A percentile compares a stretch with the other conserved stretches of the same genome.
Evolutionary conservation across 768 basidiomycete genomes (phyloP).

Genomic region (Boletellus ananiceps): DNA sequence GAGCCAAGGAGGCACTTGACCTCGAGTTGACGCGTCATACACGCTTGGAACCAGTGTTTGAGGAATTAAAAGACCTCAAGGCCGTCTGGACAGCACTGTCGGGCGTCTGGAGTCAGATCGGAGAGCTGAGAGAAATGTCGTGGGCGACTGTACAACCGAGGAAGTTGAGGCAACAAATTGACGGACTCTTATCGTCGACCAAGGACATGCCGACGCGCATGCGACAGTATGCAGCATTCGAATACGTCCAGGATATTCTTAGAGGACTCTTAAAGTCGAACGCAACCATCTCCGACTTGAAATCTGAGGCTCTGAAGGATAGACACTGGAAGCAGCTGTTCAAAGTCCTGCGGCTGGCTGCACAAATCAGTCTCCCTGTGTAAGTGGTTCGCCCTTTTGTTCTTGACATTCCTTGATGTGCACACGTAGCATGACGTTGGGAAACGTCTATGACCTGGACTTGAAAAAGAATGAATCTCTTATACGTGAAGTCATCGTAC

Average conservation of each 20-base stretch:
- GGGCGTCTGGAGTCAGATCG: constrained; percentile 92
- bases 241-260: constrained; percentile 92
- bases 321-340: constrained; percentile 98
- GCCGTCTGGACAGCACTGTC: constrained; percentile 98
- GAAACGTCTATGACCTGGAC: constrained; percentile 95
- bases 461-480: constrained; percentile 85
- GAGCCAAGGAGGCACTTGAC: constrained; percentile 95
- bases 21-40: constrained; percentile 87
- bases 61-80: constrained; percentile 93
- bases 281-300: constrained; percentile 84
- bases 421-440: constrained; percentile 77
- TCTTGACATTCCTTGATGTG: constrained; percentile 2
- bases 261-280: constrained; percentile 87
- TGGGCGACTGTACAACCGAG: constrained; percentile 95
- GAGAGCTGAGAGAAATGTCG: constrained; percentile 78
- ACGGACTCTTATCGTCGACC: constrained; percentile 86
- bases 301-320: constrained; percentile 95
- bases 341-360: constrained; percentile 75
- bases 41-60: constrained; percentile 88
- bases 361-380: constrained; percentile 73
- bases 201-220: constrained; percentile 99
- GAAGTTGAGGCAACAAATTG: constrained; percentile 91
- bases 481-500: constrained; percentile 93
- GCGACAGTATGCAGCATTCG: constrained; percentile 98
- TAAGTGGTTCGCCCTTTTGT: constrained; percentile 35